Percentiles rank a stretch among this genome's conserved stretches.
These are phyloP conservation scores for Coemansia sp. DNA, from an alignment of 192 early-diverging fungal species.

Conservation along the genomic window DNA sequence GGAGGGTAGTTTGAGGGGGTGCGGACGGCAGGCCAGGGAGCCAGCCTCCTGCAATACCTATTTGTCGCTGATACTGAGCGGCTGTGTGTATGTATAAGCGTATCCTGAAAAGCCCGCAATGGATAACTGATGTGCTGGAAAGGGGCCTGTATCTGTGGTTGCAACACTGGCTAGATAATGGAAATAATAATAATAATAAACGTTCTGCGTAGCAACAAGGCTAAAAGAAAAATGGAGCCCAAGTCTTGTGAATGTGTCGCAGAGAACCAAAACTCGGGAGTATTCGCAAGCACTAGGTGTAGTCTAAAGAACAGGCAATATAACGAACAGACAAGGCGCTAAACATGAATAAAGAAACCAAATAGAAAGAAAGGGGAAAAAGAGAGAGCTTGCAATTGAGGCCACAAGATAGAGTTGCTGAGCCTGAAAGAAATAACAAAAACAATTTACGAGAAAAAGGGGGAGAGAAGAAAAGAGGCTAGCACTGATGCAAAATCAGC, in stretches of 20 bases:
- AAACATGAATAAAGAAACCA: constrained; percentile 8
- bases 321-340: neutral
- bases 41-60: constrained; percentile 1
- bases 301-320: neutral
- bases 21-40: constrained; percentile 6
- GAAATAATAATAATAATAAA: neutral
- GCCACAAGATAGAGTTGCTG: constrained; percentile 5
- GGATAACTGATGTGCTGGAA: neutral
- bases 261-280: neutral
- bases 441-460: neutral
- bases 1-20: neutral
- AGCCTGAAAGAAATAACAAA: neutral
- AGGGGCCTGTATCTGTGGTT: neutral
- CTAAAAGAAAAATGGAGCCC: neutral
- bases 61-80: constrained; percentile 1
- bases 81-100: neutral
- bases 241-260: neutral
- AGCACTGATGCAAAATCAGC: neutral
- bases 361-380: constrained; percentile 3
- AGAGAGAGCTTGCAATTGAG: neutral
- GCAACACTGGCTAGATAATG: neutral
- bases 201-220: neutral
- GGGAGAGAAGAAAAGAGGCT: neutral
- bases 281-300: neutral
- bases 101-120: neutral